Base-by-base conservation (phyloP, 106 monocot genomes). In the Cymbidium sinense region DNA sequence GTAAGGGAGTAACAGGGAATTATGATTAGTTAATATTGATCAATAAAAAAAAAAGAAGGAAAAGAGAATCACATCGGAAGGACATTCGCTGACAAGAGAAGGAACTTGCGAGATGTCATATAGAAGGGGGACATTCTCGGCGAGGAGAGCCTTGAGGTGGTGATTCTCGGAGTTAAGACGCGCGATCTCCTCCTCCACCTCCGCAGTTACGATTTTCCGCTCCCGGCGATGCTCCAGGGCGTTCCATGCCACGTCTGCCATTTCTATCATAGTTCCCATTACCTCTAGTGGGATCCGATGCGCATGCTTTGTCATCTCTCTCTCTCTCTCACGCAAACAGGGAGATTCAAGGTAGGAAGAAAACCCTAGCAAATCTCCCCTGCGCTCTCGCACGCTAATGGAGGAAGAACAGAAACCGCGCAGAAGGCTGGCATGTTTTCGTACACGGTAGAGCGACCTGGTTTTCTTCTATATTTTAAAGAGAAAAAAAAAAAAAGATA, bases 161-260 rank as follows among this genome's bases (percentile, higher is more conserved):
- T 83, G 78, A 78, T 96, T 96, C 84, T 96, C 93, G 47, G 54
- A 51, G 64, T 76, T 78, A 50, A 96, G 64, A 5, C 73, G 70
- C 12, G 75, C 64, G 2, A 81, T 58, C 73, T 87, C 82, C 58
- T 83, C 83, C 43, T 71, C 47, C 37, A 39, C 85, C 61, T 44
- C 77, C 52, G 76, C 74, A 19, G 75, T 52, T 11, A 41, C 69
- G 11, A 50, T 10, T 70, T 64, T 65, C 31, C 65, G 50, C 79
- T 81, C 84, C 67, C 75, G 85, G 62, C 81, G 87, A 88, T 93
- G 87, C 86, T 93, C 93, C 50, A 87, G 76, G 55, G 93, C 96
- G 72, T 64, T 83, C 92, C 96, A 89, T 0, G 96, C 96, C 50
- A 96, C 83, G 78, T 96, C 93, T 8, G 95, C 92, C 79, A 92